Conservation (phyloP, 2,329 filamentous ascomycete species). For the Grosmannia serpens region DNA sequence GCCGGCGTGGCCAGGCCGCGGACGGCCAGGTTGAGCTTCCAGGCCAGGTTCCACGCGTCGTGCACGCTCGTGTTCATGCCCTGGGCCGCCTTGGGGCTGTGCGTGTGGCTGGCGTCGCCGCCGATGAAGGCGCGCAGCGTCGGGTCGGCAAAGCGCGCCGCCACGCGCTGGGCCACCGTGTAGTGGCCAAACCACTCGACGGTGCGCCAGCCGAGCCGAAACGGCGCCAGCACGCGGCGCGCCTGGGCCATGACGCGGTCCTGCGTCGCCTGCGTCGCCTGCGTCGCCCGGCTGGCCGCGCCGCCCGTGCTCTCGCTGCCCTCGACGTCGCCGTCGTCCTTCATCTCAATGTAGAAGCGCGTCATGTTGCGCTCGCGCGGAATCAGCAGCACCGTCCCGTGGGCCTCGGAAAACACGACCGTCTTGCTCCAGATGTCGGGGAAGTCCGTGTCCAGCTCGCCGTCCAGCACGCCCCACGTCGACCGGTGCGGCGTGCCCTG, state of each 20-base stretch:
- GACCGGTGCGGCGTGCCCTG: constrained; percentile 14
- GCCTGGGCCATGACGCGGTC: constrained; percentile 57
- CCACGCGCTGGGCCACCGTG: constrained; percentile 58
- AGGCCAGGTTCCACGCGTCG: constrained; percentile 36
- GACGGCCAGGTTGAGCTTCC: constrained; percentile 40
- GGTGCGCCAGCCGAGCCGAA: constrained; percentile 42
- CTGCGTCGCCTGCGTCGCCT: constrained; percentile 12
- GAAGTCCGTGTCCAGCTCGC: constrained; percentile 58
- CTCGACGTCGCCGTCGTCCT: constrained; percentile 18
- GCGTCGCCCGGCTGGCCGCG: constrained; percentile 12
- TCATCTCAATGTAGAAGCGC: constrained; percentile 48
- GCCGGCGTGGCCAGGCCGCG: constrained; percentile 41
- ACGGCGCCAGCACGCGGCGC: constrained; percentile 46
- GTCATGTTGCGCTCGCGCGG: constrained; percentile 64
- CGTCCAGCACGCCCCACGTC: constrained; percentile 61
- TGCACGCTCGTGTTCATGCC: constrained; percentile 52
- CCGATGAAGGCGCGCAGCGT: constrained; percentile 47
- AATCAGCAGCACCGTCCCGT: constrained; percentile 59
- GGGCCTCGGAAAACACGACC: constrained; percentile 52
- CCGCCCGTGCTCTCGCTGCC: constrained; percentile 8
- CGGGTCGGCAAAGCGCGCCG: constrained; percentile 53
- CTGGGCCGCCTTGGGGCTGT: constrained; percentile 44
- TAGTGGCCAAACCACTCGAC: constrained; percentile 64
- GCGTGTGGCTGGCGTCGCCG: constrained; percentile 55
- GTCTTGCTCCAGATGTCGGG: constrained; percentile 68